These are phyloP conservation scores for Colletotrichum kahawae DNA, from an alignment of 2,329 filamentous ascomycete species.

Conservation along the genomic window DNA sequence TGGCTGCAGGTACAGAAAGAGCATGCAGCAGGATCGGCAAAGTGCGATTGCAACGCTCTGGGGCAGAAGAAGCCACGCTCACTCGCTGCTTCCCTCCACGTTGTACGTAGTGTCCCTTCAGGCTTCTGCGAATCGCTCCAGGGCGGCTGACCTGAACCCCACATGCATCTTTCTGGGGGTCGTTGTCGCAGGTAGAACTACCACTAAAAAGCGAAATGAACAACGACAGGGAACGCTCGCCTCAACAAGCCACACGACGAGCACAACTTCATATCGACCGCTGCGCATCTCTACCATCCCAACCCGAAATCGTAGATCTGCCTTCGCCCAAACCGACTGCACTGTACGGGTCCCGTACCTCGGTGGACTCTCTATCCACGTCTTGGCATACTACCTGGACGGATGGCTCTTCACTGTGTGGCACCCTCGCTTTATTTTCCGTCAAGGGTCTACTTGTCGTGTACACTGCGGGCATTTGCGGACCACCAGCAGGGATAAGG, in stretches of 20 bases:
- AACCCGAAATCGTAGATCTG: conserved; percentile 10
- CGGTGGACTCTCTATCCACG: neutral
- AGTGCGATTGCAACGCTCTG: neutral
- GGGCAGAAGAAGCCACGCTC: neutral
- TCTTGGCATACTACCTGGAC: neutral
- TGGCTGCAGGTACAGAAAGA: conserved; percentile 5
- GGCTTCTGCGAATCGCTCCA: neutral
- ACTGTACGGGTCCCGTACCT: conserved; percentile 10
- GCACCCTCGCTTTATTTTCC: neutral
- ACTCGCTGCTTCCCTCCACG: neutral
- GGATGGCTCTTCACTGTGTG: conserved; percentile 9
- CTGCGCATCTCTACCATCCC: neutral
- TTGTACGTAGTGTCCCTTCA: neutral
- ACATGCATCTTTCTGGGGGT: neutral
- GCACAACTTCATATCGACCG: neutral
- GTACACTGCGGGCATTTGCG: neutral
- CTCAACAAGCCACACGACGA: neutral
- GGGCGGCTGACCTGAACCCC: conserved; percentile 7
- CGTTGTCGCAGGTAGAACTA: conserved; percentile 4
- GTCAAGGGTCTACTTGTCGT: neutral
- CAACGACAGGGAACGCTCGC: neutral
- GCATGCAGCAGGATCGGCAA: neutral
- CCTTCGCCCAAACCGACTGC: conserved; percentile 7
- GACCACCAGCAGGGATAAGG: neutral
- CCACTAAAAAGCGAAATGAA: conserved; percentile 16